These are phyloP conservation scores for Porogramme epimiltina DNA, from an alignment of 1,284 basidiomycete species.

Conservation along the genomic window DNA sequence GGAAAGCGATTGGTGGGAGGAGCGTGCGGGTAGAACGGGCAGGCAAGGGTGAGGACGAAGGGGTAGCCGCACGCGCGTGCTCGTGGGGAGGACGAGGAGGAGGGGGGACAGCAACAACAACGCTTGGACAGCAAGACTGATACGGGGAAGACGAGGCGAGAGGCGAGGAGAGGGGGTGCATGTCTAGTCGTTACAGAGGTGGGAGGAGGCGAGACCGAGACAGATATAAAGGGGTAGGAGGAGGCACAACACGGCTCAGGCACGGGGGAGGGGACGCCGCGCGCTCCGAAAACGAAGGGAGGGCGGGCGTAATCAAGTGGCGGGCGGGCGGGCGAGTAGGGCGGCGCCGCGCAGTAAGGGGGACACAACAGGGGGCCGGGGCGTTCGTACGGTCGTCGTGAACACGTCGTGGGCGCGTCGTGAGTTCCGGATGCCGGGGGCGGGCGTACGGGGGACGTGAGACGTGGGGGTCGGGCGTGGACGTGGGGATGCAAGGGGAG, in stretches of 20 bases:
- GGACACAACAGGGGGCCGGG: conserved; percentile 5
- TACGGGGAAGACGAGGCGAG: conserved; percentile 10
- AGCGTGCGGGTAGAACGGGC: background rate
- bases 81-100: conserved; percentile 11
- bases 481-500: conserved; percentile 2
- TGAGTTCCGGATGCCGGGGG: background rate
- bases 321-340: background rate
- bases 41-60: background rate
- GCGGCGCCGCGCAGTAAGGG: no score
- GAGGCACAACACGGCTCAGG: conserved; percentile 13
- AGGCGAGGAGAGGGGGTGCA: conserved; percentile 45
- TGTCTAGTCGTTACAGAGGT: conserved; percentile 69
- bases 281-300: conserved; percentile 13
- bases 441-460: background rate
- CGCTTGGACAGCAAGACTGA: conserved; percentile 30
- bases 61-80: conserved; percentile 12
- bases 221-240: no score
- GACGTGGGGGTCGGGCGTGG: conserved; percentile 6
- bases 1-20: no score
- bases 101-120: conserved; percentile 33
- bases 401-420: conserved; percentile 13
- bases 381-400: conserved; percentile 14
- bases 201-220: conserved; percentile 29
- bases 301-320: conserved; percentile 12
- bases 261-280: conserved; percentile 5